Conservation (phyloP, 2,329 filamentous ascomycete species). For the Verticillium klebahnii region DNA sequence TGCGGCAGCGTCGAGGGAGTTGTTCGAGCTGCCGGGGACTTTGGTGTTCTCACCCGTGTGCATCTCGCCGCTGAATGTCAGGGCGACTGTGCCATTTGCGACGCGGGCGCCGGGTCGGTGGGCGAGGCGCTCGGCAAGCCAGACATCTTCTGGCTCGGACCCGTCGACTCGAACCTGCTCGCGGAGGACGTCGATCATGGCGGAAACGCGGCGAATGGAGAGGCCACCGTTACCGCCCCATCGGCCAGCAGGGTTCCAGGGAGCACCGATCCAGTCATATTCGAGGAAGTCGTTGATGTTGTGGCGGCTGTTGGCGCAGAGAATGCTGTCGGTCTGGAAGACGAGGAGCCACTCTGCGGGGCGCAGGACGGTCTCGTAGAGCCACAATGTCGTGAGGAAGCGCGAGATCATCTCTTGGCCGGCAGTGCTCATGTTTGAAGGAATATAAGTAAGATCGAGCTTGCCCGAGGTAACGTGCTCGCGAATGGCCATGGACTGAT, state of each 20-base stretch:
- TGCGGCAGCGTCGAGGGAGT: slow-evolving; percentile 20
- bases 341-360: slow-evolving; percentile 50
- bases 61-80: slow-evolving; percentile 48
- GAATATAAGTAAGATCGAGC: slow-evolving; percentile 46
- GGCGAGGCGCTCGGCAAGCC: slow-evolving; percentile 49
- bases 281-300: slow-evolving; percentile 45
- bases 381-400: slow-evolving; percentile 46
- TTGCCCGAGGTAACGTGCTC: slow-evolving; percentile 37
- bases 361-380: slow-evolving; percentile 44
- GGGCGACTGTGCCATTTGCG: slow-evolving; percentile 45
- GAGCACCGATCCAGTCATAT: slow-evolving; percentile 51
- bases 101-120: slow-evolving; percentile 41
- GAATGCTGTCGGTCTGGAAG: slow-evolving; percentile 51
- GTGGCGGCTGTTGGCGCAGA: slow-evolving; percentile 46
- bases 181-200: slow-evolving; percentile 46
- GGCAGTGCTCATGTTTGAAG: slow-evolving; percentile 44
- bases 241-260: slow-evolving; percentile 35
- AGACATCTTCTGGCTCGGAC: slow-evolving; percentile 50
- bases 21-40: slow-evolving; percentile 15
- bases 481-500: slow-evolving; percentile 39
- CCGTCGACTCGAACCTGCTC: slow-evolving; percentile 38
- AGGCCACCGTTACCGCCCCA: slow-evolving; percentile 50
- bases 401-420: slow-evolving; percentile 48
- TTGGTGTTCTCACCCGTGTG: slow-evolving; percentile 24
- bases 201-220: slow-evolving; percentile 46